These are phyloP conservation scores for Blastobotrys peoriensis DNA, from an alignment of 805 yeast genomes.

Conservation along the genomic window DNA sequence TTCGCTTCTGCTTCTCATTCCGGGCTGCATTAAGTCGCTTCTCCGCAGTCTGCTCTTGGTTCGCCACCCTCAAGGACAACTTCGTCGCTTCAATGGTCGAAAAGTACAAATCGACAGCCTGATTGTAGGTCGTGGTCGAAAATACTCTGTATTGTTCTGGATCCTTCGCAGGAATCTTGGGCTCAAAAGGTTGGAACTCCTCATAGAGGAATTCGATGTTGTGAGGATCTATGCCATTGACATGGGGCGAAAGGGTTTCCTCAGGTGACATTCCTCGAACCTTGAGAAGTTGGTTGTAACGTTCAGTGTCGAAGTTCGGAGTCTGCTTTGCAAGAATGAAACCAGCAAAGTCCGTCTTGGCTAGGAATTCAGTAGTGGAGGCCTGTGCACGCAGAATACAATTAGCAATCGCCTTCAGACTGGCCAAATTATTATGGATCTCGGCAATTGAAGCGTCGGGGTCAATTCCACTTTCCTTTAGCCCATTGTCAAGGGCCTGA, in stretches of 20 bases:
- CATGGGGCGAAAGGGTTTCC: conserved; percentile 2
- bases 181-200: conserved; percentile 65
- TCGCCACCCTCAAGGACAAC: conserved; percentile 65
- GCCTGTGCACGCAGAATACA: conserved; percentile 45
- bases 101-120: conserved; percentile 75
- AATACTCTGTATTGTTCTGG: conserved; percentile 33
- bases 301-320: conserved; percentile 39
- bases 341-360: conserved; percentile 42
- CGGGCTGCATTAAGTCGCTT: conserved; percentile 71
- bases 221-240: conserved; percentile 10
- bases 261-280: not conserved
- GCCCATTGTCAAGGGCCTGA: conserved; percentile 60
- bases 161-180: conserved; percentile 30
- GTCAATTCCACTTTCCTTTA: conserved; percentile 43
- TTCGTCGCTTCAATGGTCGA: conserved; percentile 81
- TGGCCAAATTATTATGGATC: conserved; percentile 12
- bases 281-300: conserved; percentile 21
- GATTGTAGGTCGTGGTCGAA: conserved; percentile 61
- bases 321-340: conserved; percentile 60
- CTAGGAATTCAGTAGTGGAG: conserved; percentile 34
- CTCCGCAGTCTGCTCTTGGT: conserved; percentile 68
- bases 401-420: conserved; percentile 31
- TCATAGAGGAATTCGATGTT: conserved; percentile 50
- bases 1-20: conserved; percentile 62
- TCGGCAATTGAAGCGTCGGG: conserved; percentile 36